Evolutionary conservation across 805 yeast genomes (phyloP), one percentile per base, ranked within the genome.

Genomic region (Starmerella scarabaei): DNA sequence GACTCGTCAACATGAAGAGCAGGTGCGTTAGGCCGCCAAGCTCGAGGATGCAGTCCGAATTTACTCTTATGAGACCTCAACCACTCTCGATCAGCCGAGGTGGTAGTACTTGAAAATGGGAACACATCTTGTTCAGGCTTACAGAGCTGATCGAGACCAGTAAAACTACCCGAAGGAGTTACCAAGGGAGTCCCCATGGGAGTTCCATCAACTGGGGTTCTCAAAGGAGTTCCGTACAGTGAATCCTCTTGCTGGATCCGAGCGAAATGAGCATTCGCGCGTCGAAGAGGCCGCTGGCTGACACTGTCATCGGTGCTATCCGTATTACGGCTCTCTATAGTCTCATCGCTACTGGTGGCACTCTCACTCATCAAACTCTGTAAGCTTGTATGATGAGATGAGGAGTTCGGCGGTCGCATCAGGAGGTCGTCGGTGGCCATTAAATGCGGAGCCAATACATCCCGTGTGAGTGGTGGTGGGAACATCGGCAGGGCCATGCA

Each of bases 1-100:
- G 37, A 39, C 7, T 41, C 44, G n/a, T 74, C 75, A 44, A 60
- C 66, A 0, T 58, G 58, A 1, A 72, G 64, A 39, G 66, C 63
- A 0, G 61, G 56, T 9, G 47, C 49, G 33, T 45, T 34, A 23
- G 48, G 30, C 19, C 17, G 37, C 52, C 50, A 48, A 5, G 41
- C 45, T 3, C 38, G 32, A 4, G 45, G 35, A 15, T 36, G 24
- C n/a, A 48, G 31, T 3, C 24, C 30, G 21, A 48, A 45, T 20
- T 33, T 28, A 4, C 42, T 21, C 14, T 16, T 19, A 7, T 24
- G 30, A 2, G 24, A 15, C 1, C 41, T 27, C 20, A 40, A 16
- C 27, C 28, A 7, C 18, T 40, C 37, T 14, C 46, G 38, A 3
- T 40, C 42, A 5, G n/a, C 30, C 1, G 47, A 21, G 5, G 33